Evolutionary conservation across 345 rosid species (phyloP).

Genomic region (Passiflora organensis): DNA sequence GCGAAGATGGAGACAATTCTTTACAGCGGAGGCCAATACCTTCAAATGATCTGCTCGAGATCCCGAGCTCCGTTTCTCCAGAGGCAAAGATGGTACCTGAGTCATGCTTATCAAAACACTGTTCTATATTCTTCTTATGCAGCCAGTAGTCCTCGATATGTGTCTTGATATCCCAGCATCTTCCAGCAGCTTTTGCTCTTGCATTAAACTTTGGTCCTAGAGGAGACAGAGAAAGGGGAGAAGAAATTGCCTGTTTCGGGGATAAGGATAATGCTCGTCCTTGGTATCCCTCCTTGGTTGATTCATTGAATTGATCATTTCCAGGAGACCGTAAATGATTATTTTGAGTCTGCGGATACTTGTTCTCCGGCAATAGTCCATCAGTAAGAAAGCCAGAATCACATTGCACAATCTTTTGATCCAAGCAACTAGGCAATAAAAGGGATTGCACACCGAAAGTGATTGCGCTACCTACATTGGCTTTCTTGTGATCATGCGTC

Average conservation of each 20-base stretch:
- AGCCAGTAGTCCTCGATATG: slow-evolving; percentile 22
- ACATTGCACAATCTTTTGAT: slow-evolving; percentile 28
- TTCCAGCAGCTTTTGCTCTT: slow-evolving; percentile 39
- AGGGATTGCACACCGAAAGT: slow-evolving; percentile 30
- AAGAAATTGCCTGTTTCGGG: slow-evolving; percentile 27
- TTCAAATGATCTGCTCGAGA: slow-evolving; percentile 51
- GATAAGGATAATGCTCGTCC: slow-evolving; percentile 46
- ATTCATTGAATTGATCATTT: slow-evolving; percentile 30
- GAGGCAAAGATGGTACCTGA: slow-evolving; percentile 21
- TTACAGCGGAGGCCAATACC: slow-evolving; percentile 42
- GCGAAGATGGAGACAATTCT: slow-evolving; percentile 49
- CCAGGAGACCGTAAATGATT: slow-evolving; percentile 32
- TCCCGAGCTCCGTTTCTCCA: slow-evolving; percentile 35
- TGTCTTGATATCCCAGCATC: slow-evolving; percentile 33
- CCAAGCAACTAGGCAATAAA: slow-evolving; percentile 43
- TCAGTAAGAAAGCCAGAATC: slow-evolving; percentile 47
- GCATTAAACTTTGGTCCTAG: slow-evolving; percentile 74
- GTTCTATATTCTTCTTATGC: slow-evolving; percentile 35
- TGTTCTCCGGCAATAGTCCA: slow-evolving; percentile 65
- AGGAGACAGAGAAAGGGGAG: slow-evolving; percentile 75
- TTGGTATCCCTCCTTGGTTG: slow-evolving; percentile 31
- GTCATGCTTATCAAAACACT: slow-evolving; percentile 28
- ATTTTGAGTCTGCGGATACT: slow-evolving; percentile 15
- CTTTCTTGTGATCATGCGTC: slow-evolving; percentile 51
- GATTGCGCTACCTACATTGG: slow-evolving; percentile 41